phyloP scores from a whole-genome alignment of 1,139 yeast genomes.

The Spencermartinsiella ligniputridi region DNA sequence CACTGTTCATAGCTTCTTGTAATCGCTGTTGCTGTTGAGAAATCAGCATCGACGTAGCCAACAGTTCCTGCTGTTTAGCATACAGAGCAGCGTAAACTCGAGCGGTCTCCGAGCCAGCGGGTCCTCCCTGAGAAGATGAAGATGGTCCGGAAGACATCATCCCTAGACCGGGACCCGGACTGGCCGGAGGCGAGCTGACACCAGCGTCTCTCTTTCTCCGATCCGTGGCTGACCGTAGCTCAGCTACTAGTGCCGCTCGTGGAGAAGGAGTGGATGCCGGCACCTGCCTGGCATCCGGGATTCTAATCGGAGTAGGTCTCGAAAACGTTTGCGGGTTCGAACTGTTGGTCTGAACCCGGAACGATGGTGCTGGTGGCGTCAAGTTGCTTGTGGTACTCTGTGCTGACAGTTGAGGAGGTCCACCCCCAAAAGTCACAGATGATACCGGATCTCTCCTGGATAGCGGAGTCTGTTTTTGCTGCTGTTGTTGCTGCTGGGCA shows the following conservation, averaged over 20 bases:
- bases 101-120: slow-evolving; percentile 2
- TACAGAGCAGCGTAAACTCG: slow-evolving; percentile 31
- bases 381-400: not conserved
- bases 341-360: not conserved
- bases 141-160: not conserved
- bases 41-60: slow-evolving; percentile 29
- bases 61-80: slow-evolving; percentile 38
- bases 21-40: slow-evolving; percentile 35
- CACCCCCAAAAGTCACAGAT: not conserved
- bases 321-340: slow-evolving; percentile 1
- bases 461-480: not conserved
- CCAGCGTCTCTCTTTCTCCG: slow-evolving; percentile 22
- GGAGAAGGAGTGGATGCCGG: slow-evolving; percentile 15
- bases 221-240: slow-evolving; percentile 32
- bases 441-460: not conserved
- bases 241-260: slow-evolving; percentile 32
- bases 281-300: slow-evolving; percentile 11
- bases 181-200: slow-evolving; percentile 5
- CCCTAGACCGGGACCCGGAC: not conserved
- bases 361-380: not conserved
- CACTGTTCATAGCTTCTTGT: slow-evolving; percentile 31
- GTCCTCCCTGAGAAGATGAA: not conserved
- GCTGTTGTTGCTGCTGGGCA: not conserved
- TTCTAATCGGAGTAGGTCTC: slow-evolving; percentile 22
- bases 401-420: not conserved